A percentile compares a stretch with the other conserved stretches of the same genome.
These are phyloP conservation scores for Scutellaria baicalensis DNA, from an alignment of 257 asterid genomes.

Conservation along the genomic window DNA sequence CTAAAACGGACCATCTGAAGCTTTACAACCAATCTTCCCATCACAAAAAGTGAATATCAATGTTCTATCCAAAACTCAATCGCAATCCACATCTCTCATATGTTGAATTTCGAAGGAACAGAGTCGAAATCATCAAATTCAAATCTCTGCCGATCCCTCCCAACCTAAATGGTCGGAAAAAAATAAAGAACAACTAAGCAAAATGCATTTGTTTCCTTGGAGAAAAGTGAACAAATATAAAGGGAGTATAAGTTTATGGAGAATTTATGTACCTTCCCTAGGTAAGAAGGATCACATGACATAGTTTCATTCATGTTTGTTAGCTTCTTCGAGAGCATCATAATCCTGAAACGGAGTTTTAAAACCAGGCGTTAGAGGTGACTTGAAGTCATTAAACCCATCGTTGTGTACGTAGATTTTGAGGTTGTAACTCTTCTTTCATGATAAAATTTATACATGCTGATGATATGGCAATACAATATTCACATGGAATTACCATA, in stretches of 20 bases:
- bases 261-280: conserved; percentile 51
- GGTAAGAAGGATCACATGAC: conserved; percentile 74
- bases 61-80: background rate
- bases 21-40: conserved; percentile 13
- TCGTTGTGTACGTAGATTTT: background rate
- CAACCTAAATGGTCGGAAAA: conserved; percentile 36
- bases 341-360: conserved; percentile 51
- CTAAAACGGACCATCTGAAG: conserved; percentile 8
- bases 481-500: background rate
- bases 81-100: conserved; percentile 28
- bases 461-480: background rate
- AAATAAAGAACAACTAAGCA: background rate
- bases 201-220: background rate
- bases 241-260: no score
- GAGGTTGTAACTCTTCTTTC: background rate
- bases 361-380: background rate
- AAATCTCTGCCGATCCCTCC: conserved; percentile 85
- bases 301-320: conserved; percentile 67
- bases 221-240: background rate
- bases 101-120: conserved; percentile 68
- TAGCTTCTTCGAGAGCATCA: conserved; percentile 76
- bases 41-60: background rate
- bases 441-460: background rate
- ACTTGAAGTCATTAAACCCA: background rate
- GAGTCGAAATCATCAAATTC: conserved; percentile 86